Percentiles rank a stretch among this genome's conserved stretches.
Conservation (phyloP, 352 stramenopile species). For the Globisporangium uncinulatum region DNA sequence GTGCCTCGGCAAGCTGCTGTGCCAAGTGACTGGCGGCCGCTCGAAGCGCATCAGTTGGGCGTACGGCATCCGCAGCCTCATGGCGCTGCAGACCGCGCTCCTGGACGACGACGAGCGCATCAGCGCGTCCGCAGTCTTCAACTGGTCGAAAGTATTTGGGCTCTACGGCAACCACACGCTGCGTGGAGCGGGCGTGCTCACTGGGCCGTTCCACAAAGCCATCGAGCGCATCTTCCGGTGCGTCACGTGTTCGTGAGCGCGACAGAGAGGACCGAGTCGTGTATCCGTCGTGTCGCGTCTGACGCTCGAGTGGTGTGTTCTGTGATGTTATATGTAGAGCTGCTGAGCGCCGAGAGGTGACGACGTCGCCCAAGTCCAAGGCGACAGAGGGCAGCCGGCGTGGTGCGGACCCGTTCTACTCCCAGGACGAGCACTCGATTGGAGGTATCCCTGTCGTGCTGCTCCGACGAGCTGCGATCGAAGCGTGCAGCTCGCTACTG, state of each 20-base stretch:
- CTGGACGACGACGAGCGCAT: conserved; percentile 81
- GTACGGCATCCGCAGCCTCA: conserved; percentile 78
- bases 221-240: conserved; percentile 75
- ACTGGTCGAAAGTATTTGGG: conserved; percentile 80
- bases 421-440: conserved; percentile 59
- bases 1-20: conserved; percentile 73
- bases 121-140: conserved; percentile 71
- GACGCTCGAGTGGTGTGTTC: conserved; percentile 2
- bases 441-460: conserved; percentile 71
- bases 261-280: too few relatives aligned
- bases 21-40: conserved; percentile 55
- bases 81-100: conserved; percentile 72
- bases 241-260: not conserved
- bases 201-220: conserved; percentile 73
- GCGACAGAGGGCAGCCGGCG: conserved; percentile 24
- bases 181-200: conserved; percentile 67
- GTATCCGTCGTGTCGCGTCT: not conserved
- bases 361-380: conserved; percentile 28
- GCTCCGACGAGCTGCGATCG: conserved; percentile 66
- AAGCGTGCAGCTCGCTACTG: conserved; percentile 76
- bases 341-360: conserved; percentile 27
- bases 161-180: conserved; percentile 81
- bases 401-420: conserved; percentile 38
- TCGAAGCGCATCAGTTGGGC: conserved; percentile 81
- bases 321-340: conserved; percentile 7